Percentiles rank a stretch among this genome's conserved stretches.
phyloP scores from a whole-genome alignment of 306 rosid species.

The Casuarina equisetifolia region DNA sequence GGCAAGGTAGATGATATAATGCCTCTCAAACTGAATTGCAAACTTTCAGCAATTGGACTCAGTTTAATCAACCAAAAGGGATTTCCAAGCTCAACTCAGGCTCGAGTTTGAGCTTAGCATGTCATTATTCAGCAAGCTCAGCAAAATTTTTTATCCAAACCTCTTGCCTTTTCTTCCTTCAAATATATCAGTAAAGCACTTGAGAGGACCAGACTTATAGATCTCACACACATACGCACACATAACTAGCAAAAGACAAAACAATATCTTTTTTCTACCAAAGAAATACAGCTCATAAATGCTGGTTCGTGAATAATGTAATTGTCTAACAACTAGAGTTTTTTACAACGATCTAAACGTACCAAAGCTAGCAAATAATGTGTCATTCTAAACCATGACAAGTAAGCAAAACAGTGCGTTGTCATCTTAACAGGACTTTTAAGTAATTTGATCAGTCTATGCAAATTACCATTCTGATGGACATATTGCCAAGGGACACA shows the following conservation, averaged over 20 bases:
- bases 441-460: background rate
- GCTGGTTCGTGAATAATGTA: background rate
- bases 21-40: background rate
- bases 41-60: background rate
- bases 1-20: no score
- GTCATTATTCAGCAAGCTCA: background rate
- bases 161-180: background rate
- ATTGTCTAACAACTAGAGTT: background rate
- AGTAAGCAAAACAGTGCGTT: background rate
- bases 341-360: background rate
- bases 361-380: background rate
- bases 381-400: background rate
- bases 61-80: background rate
- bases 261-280: background rate
- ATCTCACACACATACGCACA: background rate
- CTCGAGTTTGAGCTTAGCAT: background rate
- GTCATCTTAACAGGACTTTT: background rate
- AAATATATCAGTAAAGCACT: background rate
- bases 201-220: background rate
- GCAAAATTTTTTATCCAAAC: background rate
- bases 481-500: slow-evolving; percentile 15
- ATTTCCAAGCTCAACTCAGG: background rate
- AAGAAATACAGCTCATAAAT: background rate
- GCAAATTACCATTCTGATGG: background rate
- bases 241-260: background rate